These are phyloP conservation scores for Didymella exigua DNA, from an alignment of 2,329 filamentous ascomycete genomes.

Conservation along the genomic window DNA sequence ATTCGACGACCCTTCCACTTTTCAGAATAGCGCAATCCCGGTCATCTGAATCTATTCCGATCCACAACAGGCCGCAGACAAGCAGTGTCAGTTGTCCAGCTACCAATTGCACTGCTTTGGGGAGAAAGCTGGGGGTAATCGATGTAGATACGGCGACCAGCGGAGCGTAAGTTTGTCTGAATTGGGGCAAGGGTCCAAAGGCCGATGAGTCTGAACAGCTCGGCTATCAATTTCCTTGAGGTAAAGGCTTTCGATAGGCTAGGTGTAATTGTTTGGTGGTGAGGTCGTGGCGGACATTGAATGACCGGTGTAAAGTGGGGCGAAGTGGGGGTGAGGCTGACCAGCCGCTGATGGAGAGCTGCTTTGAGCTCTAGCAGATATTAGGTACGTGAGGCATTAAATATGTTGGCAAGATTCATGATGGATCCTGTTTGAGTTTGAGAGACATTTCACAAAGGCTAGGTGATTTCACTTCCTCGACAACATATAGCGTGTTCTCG, in stretches of 20 bases:
- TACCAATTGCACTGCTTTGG: not conserved
- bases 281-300: slow-evolving; percentile 7
- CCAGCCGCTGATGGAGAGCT: not conserved
- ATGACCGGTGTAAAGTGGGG: slow-evolving; percentile 8
- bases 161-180: not conserved
- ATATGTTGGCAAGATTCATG: not conserved
- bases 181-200: not conserved
- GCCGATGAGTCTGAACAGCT: not conserved
- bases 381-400: not conserved
- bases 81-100: not conserved
- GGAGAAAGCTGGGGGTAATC: slow-evolving; percentile 3
- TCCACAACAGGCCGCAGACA: not conserved
- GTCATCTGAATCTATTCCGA: not conserved
- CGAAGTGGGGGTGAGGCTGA: slow-evolving; percentile 10
- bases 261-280: slow-evolving; percentile 14
- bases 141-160: not conserved
- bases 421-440: too few relatives aligned
- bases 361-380: not conserved
- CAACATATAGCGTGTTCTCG: not conserved
- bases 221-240: not conserved
- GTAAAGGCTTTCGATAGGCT: slow-evolving; percentile 3
- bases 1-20: not conserved
- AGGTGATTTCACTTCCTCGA: not conserved
- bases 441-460: not conserved
- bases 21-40: not conserved